Conservation (phyloP, 2,329 filamentous ascomycete species). For the Metarhizium anisopliae region DNA sequence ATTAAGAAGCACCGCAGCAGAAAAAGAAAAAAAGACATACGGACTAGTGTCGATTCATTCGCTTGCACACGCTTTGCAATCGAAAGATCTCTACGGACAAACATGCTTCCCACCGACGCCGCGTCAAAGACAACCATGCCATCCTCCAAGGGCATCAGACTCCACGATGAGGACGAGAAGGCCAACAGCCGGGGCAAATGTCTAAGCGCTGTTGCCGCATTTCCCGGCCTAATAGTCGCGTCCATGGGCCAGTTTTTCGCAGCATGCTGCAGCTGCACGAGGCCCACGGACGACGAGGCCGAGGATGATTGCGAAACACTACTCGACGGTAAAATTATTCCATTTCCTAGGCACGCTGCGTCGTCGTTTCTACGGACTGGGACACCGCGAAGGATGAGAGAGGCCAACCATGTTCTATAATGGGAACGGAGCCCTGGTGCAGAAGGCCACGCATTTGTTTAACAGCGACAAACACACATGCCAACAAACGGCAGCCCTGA, state of each 20-base stretch:
- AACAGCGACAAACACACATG: not conserved
- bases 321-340: slow-evolving; percentile 1
- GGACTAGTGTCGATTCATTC: no score
- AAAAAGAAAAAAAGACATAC: no score
- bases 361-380: slow-evolving; percentile 32
- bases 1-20: no score
- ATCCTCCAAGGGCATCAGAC: slow-evolving; percentile 3
- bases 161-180: slow-evolving; percentile 29
- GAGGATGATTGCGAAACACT: slow-evolving; percentile 9
- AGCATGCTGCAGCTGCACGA: slow-evolving; percentile 4
- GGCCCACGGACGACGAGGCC: slow-evolving; percentile 12
- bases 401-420: slow-evolving; percentile 25
- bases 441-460: not conserved
- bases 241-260: slow-evolving; percentile 6
- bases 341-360: slow-evolving; percentile 30
- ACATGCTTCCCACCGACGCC: no score
- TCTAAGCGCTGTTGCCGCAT: not conserved
- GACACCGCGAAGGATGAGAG: slow-evolving; percentile 29
- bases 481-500: not conserved
- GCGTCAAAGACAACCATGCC: not conserved
- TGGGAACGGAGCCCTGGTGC: no score
- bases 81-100: no score
- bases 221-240: not conserved
- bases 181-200: slow-evolving; percentile 5
- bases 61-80: no score